phyloP scores from a whole-genome alignment of 306 rosid species.

The Rubus idaeus region DNA sequence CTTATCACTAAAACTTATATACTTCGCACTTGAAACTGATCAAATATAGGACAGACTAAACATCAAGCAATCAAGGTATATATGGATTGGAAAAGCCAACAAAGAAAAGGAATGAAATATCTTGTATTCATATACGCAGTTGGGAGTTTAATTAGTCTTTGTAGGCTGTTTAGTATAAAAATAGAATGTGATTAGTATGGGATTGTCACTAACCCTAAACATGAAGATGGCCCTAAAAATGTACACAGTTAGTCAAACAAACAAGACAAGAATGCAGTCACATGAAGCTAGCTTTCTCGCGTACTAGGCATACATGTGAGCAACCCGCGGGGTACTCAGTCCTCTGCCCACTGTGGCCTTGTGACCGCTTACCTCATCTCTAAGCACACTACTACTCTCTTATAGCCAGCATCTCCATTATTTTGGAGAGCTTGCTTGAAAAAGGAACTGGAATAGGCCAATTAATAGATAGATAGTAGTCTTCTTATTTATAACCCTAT shows the following conservation, averaged over 20 bases:
- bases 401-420: not conserved
- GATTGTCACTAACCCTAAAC: not conserved
- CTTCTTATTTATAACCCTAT: not conserved
- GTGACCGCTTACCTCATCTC: not conserved
- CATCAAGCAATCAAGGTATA: not conserved
- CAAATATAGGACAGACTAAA: not conserved
- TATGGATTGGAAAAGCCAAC: not conserved
- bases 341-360: slow-evolving; percentile 6
- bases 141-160: no score
- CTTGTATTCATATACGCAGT: not conserved
- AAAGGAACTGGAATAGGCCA: not conserved
- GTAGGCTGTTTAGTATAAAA: not conserved
- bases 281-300: not conserved
- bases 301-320: not conserved
- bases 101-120: not conserved
- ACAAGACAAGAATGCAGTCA: not conserved
- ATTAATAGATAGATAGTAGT: not conserved
- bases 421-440: not conserved
- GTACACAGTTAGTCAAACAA: not conserved
- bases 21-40: not conserved
- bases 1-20: not conserved
- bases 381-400: not conserved
- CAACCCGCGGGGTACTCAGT: slow-evolving; percentile 2
- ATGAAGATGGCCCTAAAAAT: not conserved
- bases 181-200: not conserved